Percentiles rank a stretch among this genome's conserved stretches.
Evolutionary conservation across 2,329 filamentous ascomycete genomes (phyloP).

Genomic region (Epichloe glyceriae): DNA sequence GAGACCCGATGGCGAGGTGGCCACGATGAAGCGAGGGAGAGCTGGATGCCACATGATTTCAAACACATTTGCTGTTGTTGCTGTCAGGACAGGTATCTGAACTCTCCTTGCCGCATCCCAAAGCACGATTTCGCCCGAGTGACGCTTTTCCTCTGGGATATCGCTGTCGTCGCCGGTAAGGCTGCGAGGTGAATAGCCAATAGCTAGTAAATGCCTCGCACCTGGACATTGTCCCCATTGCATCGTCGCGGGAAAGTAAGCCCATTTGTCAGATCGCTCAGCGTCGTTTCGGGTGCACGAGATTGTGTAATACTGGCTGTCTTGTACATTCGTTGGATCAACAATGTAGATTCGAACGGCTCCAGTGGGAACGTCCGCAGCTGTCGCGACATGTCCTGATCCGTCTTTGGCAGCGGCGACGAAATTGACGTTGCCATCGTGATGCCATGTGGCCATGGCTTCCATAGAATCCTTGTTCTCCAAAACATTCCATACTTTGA

Average conservation of each 20-base stretch:
- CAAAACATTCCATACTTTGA: slow-evolving; percentile 43
- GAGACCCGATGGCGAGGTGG: slow-evolving; percentile 40
- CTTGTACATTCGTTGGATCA: slow-evolving; percentile 20
- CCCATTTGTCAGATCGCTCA: slow-evolving; percentile 36
- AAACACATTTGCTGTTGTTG: slow-evolving; percentile 47
- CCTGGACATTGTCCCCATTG: slow-evolving; percentile 40
- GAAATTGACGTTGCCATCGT: slow-evolving; percentile 49
- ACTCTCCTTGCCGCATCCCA: slow-evolving; percentile 38
- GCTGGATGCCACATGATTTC: slow-evolving; percentile 51
- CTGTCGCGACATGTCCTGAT: slow-evolving; percentile 42
- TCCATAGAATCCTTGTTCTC: slow-evolving; percentile 27
- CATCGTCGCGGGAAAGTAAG: slow-evolving; percentile 49
- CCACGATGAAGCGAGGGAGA: slow-evolving; percentile 39
- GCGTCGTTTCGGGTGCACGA: slow-evolving; percentile 28
- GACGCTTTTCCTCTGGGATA: slow-evolving; percentile 44
- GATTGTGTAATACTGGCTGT: slow-evolving; percentile 24
- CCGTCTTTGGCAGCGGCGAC: slow-evolving; percentile 39
- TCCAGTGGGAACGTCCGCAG: slow-evolving; percentile 38
- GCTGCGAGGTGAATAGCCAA: slow-evolving; percentile 50
- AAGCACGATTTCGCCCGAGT: slow-evolving; percentile 46
- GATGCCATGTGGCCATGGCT: slow-evolving; percentile 35
- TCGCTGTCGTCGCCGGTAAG: slow-evolving; percentile 38
- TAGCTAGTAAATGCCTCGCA: slow-evolving; percentile 39
- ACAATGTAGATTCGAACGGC: slow-evolving; percentile 47
- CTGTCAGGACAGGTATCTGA: slow-evolving; percentile 35